Percentiles rank a stretch among this genome's conserved stretches.
Conservation (phyloP, 2,329 filamentous ascomycete species). For the Trichophyton schoenleinii region DNA sequence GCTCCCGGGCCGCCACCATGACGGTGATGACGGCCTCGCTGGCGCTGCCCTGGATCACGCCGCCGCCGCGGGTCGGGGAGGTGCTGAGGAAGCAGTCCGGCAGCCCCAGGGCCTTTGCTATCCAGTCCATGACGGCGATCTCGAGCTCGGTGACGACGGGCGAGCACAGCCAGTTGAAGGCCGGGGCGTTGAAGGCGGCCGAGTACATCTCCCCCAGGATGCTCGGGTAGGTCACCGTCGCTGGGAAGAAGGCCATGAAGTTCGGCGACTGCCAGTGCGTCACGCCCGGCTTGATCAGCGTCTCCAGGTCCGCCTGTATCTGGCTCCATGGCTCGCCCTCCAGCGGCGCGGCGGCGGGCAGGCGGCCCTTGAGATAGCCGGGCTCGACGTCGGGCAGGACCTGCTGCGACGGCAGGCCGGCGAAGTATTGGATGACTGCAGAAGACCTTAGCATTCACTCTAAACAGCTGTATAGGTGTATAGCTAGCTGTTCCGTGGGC, state of each 20-base stretch:
- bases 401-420: slow-evolving; percentile 54
- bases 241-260: slow-evolving; percentile 93
- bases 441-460: neutral
- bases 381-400: slow-evolving; percentile 70
- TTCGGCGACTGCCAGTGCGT: slow-evolving; percentile 93
- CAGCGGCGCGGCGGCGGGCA: slow-evolving; percentile 57
- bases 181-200: slow-evolving; percentile 73
- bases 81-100: slow-evolving; percentile 63
- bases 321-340: slow-evolving; percentile 58
- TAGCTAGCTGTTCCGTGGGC: no score
- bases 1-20: slow-evolving; percentile 76
- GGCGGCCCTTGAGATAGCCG: slow-evolving; percentile 69
- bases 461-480: no score
- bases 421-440: slow-evolving; percentile 71
- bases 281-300: slow-evolving; percentile 78
- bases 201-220: slow-evolving; percentile 91
- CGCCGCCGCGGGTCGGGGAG: slow-evolving; percentile 55
- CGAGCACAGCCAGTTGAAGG: slow-evolving; percentile 95
- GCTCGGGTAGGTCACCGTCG: slow-evolving; percentile 63
- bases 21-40: slow-evolving; percentile 77
- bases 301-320: slow-evolving; percentile 73
- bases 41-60: slow-evolving; percentile 87
- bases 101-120: slow-evolving; percentile 61
- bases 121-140: slow-evolving; percentile 85
- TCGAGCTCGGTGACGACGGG: slow-evolving; percentile 88